Conservation (phyloP, 2,329 filamentous ascomycete species). For the Parastagonospora avenae region DNA sequence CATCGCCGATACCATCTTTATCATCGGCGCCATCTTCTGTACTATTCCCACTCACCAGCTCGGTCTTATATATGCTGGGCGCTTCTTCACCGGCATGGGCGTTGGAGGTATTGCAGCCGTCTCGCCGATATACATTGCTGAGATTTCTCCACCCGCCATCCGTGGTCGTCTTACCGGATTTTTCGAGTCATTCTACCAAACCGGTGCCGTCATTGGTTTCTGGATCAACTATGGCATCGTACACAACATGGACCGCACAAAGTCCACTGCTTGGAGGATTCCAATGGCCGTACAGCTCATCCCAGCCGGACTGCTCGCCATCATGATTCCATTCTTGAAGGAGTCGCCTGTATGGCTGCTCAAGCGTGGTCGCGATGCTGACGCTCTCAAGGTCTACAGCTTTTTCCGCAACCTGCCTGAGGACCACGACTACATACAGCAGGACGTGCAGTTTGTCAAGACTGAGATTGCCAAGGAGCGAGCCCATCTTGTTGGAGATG, state of each 20-base stretch:
- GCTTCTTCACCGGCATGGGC: slow-evolving; percentile 47
- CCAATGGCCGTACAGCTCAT: slow-evolving; percentile 59
- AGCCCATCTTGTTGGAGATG: slow-evolving; percentile 29
- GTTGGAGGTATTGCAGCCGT: slow-evolving; percentile 48
- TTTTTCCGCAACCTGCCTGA: slow-evolving; percentile 54
- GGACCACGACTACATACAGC: slow-evolving; percentile 48
- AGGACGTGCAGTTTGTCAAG: slow-evolving; percentile 42
- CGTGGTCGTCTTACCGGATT: slow-evolving; percentile 68
- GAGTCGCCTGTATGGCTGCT: slow-evolving; percentile 43
- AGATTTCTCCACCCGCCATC: slow-evolving; percentile 62
- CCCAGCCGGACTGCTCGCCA: slow-evolving; percentile 44
- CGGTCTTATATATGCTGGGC: slow-evolving; percentile 50
- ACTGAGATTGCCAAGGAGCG: slow-evolving; percentile 39
- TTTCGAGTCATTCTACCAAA: slow-evolving; percentile 69
- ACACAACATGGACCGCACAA: slow-evolving; percentile 49
- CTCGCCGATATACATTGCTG: slow-evolving; percentile 45
- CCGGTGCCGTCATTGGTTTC: slow-evolving; percentile 58
- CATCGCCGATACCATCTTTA: slow-evolving; percentile 53
- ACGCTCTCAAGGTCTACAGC: slow-evolving; percentile 49
- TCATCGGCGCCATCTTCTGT: slow-evolving; percentile 48
- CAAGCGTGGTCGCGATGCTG: slow-evolving; percentile 38
- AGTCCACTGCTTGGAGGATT: slow-evolving; percentile 65
- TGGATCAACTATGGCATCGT: slow-evolving; percentile 51
- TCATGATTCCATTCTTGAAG: slow-evolving; percentile 41
- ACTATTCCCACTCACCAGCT: slow-evolving; percentile 43